Evolutionary conservation across 1,284 basidiomycete species (phyloP).

Genomic region (Porodaedalea pini): DNA sequence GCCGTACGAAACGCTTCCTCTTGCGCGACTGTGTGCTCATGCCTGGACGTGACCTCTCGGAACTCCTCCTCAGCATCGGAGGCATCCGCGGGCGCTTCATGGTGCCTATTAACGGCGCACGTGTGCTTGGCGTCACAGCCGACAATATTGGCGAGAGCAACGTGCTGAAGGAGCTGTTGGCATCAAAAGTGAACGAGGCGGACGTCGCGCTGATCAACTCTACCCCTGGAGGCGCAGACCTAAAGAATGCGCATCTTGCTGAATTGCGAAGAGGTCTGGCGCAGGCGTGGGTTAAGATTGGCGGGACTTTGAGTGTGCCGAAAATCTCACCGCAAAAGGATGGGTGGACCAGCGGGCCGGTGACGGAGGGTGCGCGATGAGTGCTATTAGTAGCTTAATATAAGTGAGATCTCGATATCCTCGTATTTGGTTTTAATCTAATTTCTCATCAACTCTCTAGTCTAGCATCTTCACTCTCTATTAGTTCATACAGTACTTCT

Average conservation of each 20-base stretch:
- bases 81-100: conserved; percentile 13
- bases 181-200: not conserved
- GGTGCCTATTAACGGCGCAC: conserved; percentile 8
- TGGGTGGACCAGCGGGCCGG: conserved; percentile 16
- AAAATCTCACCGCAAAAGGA: not conserved
- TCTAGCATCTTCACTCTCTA: no score
- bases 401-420: no score
- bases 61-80: conserved; percentile 7
- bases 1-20: conserved; percentile 17
- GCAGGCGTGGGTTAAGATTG: conserved; percentile 2
- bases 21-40: conserved; percentile 13
- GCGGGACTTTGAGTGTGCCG: conserved; percentile 1
- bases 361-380: no score
- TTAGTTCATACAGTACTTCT: no score
- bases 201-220: not conserved
- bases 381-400: no score
- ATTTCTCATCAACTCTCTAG: no score
- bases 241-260: not conserved
- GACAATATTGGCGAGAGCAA: not conserved
- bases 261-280: conserved; percentile 1
- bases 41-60: conserved; percentile 16
- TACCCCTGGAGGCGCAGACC: not conserved
- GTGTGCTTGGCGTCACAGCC: not conserved
- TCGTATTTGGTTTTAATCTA: no score
- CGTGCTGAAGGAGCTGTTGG: not conserved